Evolutionary conservation across 352 stramenopile genomes (phyloP).

Genomic region (Chloridella minuta): DNA sequence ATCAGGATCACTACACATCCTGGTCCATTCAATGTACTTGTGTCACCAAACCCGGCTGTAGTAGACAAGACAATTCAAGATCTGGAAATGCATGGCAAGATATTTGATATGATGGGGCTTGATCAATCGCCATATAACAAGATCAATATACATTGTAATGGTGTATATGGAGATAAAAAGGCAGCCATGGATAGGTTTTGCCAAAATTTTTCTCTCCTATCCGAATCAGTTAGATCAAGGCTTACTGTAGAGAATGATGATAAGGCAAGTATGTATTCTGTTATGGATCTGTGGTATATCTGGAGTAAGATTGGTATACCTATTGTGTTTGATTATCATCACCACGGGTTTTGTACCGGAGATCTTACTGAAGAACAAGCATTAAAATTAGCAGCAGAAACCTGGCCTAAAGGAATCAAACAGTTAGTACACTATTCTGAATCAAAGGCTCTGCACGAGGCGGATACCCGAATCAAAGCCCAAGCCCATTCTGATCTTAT

Average conservation of each 20-base stretch:
- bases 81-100: not conserved
- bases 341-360: not conserved
- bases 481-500: not conserved
- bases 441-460: not conserved
- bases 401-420: not conserved
- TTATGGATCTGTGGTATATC: not conserved
- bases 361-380: not conserved
- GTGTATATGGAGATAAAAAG: not conserved
- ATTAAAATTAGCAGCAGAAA: not conserved
- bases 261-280: not conserved
- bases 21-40: not conserved
- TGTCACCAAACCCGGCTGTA: not conserved
- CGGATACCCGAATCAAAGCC: not conserved
- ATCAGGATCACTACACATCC: not conserved
- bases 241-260: not conserved
- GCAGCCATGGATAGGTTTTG: not conserved
- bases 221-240: not conserved
- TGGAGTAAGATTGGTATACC: not conserved
- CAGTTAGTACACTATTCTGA: not conserved
- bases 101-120: not conserved
- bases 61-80: not conserved
- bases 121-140: not conserved
- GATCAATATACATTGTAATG: not conserved
- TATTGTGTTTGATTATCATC: not conserved
- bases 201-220: not conserved